These are phyloP conservation scores for Pseudocohnilembus persalinus DNA, from an alignment of 169 alveolate species.

Conservation along the genomic window DNA sequence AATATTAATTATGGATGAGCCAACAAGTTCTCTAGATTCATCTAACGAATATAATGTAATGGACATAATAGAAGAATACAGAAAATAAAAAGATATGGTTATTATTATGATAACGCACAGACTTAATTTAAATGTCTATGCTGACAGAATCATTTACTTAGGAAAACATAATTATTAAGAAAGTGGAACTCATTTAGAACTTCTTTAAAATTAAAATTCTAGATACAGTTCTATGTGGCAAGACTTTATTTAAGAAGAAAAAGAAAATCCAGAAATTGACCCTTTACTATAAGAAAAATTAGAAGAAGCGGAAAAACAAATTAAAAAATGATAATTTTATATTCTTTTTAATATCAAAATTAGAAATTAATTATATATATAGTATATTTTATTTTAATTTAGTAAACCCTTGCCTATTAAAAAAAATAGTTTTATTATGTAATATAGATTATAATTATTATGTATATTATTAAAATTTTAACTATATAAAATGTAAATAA, in stretches of 20 bases:
- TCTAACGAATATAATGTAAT: constrained; percentile 31
- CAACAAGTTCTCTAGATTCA: constrained; percentile 37
- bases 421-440: too few species aligned
- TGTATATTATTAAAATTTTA: too few species aligned
- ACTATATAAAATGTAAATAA: too few species aligned
- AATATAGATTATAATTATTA: too few species aligned
- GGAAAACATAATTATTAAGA: constrained; percentile 24
- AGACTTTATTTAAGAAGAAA: background rate
- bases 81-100: constrained; percentile 14
- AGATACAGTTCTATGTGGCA: background rate
- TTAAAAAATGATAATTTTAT: too few species aligned
- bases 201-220: background rate
- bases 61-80: constrained; percentile 12
- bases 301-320: background rate
- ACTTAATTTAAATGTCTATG: constrained; percentile 31
- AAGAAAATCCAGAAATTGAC: too few species aligned
- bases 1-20: constrained; percentile 39
- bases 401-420: too few species aligned
- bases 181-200: constrained; percentile 18
- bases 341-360: too few species aligned
- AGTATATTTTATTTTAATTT: too few species aligned
- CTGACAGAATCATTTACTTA: constrained; percentile 29
- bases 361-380: too few species aligned
- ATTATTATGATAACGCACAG: constrained; percentile 41
- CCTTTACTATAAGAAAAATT: too few species aligned